These are phyloP conservation scores for Tetrapisispora arboricola DNA, from an alignment of 805 yeast genomes.

Conservation along the genomic window DNA sequence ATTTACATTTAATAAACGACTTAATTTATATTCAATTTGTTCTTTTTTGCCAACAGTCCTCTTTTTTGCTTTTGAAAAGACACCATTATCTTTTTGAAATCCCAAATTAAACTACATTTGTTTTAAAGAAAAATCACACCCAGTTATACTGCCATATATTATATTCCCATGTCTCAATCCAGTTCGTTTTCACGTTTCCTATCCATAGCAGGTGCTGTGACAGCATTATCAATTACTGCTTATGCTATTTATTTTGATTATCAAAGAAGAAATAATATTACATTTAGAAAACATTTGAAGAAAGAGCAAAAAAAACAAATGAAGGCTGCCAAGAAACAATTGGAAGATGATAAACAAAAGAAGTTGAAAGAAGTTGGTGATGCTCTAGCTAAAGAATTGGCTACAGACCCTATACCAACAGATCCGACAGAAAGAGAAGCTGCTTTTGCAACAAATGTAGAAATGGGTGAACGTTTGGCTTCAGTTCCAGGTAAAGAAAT, in stretches of 20 bases:
- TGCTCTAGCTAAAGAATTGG: slow-evolving; percentile 54
- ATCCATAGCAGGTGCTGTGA: slow-evolving; percentile 32
- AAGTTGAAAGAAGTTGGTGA: slow-evolving; percentile 51
- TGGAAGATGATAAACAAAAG: slow-evolving; percentile 42
- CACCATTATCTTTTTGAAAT: no score
- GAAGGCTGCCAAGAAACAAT: slow-evolving; percentile 34
- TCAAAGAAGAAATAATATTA: slow-evolving; percentile 70
- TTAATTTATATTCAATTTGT: no score
- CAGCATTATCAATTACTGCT: slow-evolving; percentile 49
- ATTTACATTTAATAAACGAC: no score
- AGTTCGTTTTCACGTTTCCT: slow-evolving; percentile 13
- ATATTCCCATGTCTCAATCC: slow-evolving; percentile 13
- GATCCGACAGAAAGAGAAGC: slow-evolving; percentile 61
- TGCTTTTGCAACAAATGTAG: slow-evolving; percentile 74
- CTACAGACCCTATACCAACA: slow-evolving; percentile 64
- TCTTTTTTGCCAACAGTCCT: no score
- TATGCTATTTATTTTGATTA: slow-evolving; percentile 87
- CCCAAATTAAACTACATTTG: no score
- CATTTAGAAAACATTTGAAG: slow-evolving; percentile 62
- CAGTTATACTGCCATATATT: no score
- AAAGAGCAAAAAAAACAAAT: slow-evolving; percentile 38
- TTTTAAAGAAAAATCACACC: no score
- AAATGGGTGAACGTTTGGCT: slow-evolving; percentile 74
- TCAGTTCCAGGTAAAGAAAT: slow-evolving; percentile 55
- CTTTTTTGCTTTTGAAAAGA: no score